Evolutionary conservation across 805 yeast species (phyloP), one percentile per base, ranked within the genome.

Genomic region (Saturnispora gosingensis): DNA sequence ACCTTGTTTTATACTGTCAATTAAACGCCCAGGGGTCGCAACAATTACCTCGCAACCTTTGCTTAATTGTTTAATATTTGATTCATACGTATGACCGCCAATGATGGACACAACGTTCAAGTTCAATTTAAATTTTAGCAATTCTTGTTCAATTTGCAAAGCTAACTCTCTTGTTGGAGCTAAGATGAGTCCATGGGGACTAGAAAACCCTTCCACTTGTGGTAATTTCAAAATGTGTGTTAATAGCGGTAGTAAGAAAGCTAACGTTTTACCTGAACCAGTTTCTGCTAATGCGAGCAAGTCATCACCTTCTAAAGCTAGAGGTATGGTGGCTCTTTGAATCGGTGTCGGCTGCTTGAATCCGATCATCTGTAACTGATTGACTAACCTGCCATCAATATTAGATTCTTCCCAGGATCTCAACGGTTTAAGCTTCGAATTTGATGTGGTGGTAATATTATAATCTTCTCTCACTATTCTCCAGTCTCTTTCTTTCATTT

Each of bases 151-250:
- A 46, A 88, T 90, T 66, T 91, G 98, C 54, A 84, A 81, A 0
- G 96, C 97, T 59, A 93, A 73, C 67, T 91, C 99, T 69, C 98
- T 80, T 0, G 98, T 89, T 0, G 99, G 99, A 0, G 91, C 96
- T 48, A 91, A 67, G 3, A 91, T 74, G 22, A 93, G 66, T 0
- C 84, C 88, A 54, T 38, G 42, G 0, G 95, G 86, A 0, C 96
- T 88, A 55, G 84, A 83, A 61, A 69, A 71, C 2, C 48, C 35
- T 51, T 75, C 77, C 25, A 78, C 59, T 18, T 71, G 62, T 1
- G 81, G 79, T 42, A 70, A 61, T 65, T 76, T 67, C 67, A 56
- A 15, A 84, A 69, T 56, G 79, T 81, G 2, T 80, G 42, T 64
- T 9, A 86, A 61, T 48, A 88, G 67, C 0, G 99, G 98, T 2